Conservation (phyloP, 495 filamentous ascomycete genomes). For the Tricharina praecox region DNA sequence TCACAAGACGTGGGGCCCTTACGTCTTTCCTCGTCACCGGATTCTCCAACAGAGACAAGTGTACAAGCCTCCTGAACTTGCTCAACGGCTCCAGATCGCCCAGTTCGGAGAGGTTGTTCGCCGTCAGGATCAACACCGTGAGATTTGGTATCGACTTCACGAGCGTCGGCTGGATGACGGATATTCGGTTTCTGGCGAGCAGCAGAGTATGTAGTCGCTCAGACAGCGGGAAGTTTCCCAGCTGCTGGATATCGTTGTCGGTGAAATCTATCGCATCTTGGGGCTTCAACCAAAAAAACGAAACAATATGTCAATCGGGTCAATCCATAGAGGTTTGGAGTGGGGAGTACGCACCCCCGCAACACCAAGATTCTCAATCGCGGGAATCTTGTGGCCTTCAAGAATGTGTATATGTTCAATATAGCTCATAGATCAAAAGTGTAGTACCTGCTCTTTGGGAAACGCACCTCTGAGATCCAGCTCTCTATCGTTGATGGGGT, state of each 20-base stretch:
- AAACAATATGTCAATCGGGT: too few species aligned
- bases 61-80: slow-evolving; percentile 51
- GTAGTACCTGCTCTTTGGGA: slow-evolving; percentile 97
- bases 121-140: slow-evolving; percentile 56
- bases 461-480: slow-evolving; percentile 98
- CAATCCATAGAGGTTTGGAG: too few species aligned
- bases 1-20: slow-evolving; percentile 26
- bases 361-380: slow-evolving; percentile 94
- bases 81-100: slow-evolving; percentile 75
- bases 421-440: slow-evolving; percentile 43
- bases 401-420: slow-evolving; percentile 32
- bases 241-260: slow-evolving; percentile 82
- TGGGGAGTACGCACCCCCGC: slow-evolving; percentile 45
- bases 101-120: slow-evolving; percentile 59
- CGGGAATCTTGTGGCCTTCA: slow-evolving; percentile 91
- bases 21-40: slow-evolving; percentile 88
- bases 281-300: slow-evolving; percentile 33
- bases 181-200: slow-evolving; percentile 73
- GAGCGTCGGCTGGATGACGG: slow-evolving; percentile 57
- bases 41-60: slow-evolving; percentile 70
- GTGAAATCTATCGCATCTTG: slow-evolving; percentile 96
- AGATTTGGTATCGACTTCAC: slow-evolving; percentile 61
- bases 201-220: slow-evolving; percentile 74
- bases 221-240: slow-evolving; percentile 88
- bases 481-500: slow-evolving; percentile 93